Evolutionary conservation across 2,329 filamentous ascomycete species (phyloP).

Genomic region (Cladorrhinum sp.): DNA sequence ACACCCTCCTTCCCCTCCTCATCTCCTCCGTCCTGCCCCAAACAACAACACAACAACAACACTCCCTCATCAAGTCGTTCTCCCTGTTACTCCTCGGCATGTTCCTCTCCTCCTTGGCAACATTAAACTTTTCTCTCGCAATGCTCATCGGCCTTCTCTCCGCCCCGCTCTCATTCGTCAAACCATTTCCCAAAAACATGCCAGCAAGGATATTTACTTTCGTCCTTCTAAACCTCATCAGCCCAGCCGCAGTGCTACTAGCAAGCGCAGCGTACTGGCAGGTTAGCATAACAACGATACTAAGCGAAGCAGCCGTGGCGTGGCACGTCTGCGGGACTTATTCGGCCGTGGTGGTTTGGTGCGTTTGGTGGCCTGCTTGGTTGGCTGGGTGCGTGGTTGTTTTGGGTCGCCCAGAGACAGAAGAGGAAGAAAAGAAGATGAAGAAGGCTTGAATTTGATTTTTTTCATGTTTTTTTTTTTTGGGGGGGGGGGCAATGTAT

Average conservation of each 20-base stretch:
- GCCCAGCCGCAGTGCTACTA: slow-evolving; percentile 57
- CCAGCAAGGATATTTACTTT: slow-evolving; percentile 42
- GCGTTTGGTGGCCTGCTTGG: slow-evolving; percentile 95
- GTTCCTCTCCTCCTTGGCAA: slow-evolving; percentile 87
- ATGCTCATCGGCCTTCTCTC: slow-evolving; percentile 80
- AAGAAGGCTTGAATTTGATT: not conserved
- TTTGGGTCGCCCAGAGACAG: slow-evolving; percentile 36
- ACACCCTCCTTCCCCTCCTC: slow-evolving; percentile 53
- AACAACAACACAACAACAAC: slow-evolving; percentile 63
- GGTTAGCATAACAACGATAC: slow-evolving; percentile 51
- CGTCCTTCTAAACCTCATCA: slow-evolving; percentile 55
- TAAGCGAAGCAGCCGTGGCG: slow-evolving; percentile 74
- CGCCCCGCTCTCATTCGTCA: slow-evolving; percentile 73
- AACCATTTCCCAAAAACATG: slow-evolving; percentile 42
- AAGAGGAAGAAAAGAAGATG: slow-evolving; percentile 14
- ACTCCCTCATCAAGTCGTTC: slow-evolving; percentile 80
- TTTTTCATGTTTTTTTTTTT: no score
- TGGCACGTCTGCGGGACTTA: slow-evolving; percentile 90
- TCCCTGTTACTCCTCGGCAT: slow-evolving; percentile 90
- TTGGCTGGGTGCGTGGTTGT: slow-evolving; percentile 59
- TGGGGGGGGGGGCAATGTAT: no score
- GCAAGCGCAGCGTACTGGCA: slow-evolving; percentile 42
- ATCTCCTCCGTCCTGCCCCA: slow-evolving; percentile 52
- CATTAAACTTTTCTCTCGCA: slow-evolving; percentile 89
- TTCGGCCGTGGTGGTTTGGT: slow-evolving; percentile 87